phyloP scores from a whole-genome alignment of 306 rosid genomes.

The Biancaea sappan region DNA sequence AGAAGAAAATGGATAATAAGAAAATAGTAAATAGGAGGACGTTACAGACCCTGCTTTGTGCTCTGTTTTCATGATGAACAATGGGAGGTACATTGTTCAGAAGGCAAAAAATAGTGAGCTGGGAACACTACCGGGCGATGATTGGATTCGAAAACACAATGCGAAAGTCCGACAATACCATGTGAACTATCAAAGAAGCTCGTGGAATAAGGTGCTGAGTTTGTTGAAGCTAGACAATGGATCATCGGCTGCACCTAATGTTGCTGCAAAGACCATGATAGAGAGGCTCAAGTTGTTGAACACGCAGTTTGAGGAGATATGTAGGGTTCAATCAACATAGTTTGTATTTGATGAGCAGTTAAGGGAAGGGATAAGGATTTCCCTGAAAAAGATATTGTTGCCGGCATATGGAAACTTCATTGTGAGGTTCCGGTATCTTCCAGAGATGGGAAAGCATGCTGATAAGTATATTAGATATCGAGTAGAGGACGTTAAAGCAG shows the following conservation, averaged over 20 bases:
- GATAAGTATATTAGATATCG: conserved; percentile 64
- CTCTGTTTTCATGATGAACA: too few relatives aligned
- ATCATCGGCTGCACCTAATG: conserved; percentile 52
- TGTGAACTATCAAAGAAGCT: too few relatives aligned
- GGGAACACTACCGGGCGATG: too few relatives aligned
- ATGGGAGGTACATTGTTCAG: too few relatives aligned
- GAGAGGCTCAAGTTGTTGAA: conserved; percentile 79
- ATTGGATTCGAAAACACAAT: too few relatives aligned
- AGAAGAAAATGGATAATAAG: too few relatives aligned
- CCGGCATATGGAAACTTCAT: conserved; percentile 78
- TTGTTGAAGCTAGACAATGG: too few relatives aligned
- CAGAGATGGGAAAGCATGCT: conserved; percentile 61
- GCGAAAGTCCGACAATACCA: too few relatives aligned
- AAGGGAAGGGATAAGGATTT: conserved; percentile 68
- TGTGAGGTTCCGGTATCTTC: conserved; percentile 55
- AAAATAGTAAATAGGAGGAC: too few relatives aligned
- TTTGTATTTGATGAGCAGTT: conserved; percentile 69
- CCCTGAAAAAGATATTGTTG: conserved; percentile 56
- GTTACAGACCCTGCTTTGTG: too few relatives aligned
- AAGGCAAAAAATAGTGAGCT: too few relatives aligned
- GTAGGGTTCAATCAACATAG: conserved; percentile 74
- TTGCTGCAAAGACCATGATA: conserved; percentile 56
- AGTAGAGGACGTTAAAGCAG: conserved; percentile 57
- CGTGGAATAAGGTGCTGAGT: too few relatives aligned
- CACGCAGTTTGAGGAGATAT: conserved; percentile 64